A percentile compares a stretch with the other conserved stretches of the same genome.
Conservation (phyloP, 176 grass and related monocot genomes). For the Triticum urartu region DNA sequence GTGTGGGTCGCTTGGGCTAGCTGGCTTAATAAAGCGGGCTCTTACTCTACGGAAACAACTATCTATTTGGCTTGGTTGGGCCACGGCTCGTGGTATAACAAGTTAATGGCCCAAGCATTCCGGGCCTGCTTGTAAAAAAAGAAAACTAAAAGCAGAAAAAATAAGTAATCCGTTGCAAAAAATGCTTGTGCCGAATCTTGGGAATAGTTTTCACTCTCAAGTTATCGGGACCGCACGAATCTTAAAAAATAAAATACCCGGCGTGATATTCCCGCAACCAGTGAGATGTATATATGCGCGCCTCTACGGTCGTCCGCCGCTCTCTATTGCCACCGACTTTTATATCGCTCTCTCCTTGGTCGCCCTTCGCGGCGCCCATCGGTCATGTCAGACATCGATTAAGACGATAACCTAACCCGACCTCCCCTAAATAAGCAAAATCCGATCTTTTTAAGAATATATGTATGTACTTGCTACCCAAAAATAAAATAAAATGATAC, state of each 20-base stretch:
- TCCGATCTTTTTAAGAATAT: background rate
- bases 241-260: background rate
- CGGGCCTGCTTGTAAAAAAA: background rate
- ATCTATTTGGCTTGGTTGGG: background rate
- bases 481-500: background rate
- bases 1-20: too few relatives aligned
- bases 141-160: background rate
- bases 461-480: too few relatives aligned
- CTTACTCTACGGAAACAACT: too few relatives aligned
- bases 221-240: background rate
- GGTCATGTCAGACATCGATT: background rate
- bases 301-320: background rate
- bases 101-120: background rate
- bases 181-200: background rate
- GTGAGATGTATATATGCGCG: background rate
- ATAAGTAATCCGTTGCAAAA: accelerated
- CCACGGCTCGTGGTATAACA: background rate
- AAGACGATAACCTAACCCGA: background rate
- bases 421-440: background rate
- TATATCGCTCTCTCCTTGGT: background rate
- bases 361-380: background rate
- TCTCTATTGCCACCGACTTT: background rate
- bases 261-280: background rate
- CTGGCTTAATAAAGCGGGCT: background rate
- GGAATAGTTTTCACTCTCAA: background rate